Conservation (phyloP, 2,329 filamentous ascomycete genomes). For the Pseudogymnoascus sp. region DNA sequence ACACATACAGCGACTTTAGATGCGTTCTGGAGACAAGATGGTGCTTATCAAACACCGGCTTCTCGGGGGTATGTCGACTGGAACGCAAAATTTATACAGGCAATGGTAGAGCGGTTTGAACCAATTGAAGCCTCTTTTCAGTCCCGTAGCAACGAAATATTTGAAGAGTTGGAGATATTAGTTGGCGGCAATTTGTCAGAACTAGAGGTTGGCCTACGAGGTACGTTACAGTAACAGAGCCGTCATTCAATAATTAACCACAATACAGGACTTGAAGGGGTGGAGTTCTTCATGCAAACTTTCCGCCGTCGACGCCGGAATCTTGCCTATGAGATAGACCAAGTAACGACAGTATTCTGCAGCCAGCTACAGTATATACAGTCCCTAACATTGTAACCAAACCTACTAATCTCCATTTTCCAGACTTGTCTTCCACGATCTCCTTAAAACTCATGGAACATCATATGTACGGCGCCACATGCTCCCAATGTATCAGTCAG, state of each 20-base stretch:
- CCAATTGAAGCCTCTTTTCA: constrained; percentile 9
- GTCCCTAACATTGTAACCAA: not conserved
- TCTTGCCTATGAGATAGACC: constrained; percentile 12
- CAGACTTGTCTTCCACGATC: constrained; percentile 13
- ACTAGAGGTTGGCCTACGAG: not conserved
- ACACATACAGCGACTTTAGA: constrained; percentile 10
- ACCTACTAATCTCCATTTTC: not conserved
- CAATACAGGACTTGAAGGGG: constrained; percentile 8
- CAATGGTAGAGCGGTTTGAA: constrained; percentile 13
- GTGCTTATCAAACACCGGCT: constrained; percentile 8
- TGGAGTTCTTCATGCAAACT: constrained; percentile 11
- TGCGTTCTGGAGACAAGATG: constrained; percentile 13
- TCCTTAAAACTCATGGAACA: constrained; percentile 12
- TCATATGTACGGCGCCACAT: constrained; percentile 13
- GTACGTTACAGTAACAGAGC: not conserved
- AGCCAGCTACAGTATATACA: constrained; percentile 13
- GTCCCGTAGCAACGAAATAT: constrained; percentile 6
- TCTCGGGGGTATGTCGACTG: constrained; percentile 9
- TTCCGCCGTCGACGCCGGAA: constrained; percentile 10
- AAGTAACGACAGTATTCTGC: constrained; percentile 6
- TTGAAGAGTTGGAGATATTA: not conserved
- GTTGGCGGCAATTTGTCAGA: not conserved
- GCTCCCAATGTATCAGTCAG: constrained; percentile 12
- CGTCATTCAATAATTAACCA: not conserved
- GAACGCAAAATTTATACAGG: constrained; percentile 14